Percentiles rank a stretch among this genome's conserved stretches.
phyloP scores from a whole-genome alignment of 2,329 filamentous ascomycete species.

The Calonectria multiphialidica region DNA sequence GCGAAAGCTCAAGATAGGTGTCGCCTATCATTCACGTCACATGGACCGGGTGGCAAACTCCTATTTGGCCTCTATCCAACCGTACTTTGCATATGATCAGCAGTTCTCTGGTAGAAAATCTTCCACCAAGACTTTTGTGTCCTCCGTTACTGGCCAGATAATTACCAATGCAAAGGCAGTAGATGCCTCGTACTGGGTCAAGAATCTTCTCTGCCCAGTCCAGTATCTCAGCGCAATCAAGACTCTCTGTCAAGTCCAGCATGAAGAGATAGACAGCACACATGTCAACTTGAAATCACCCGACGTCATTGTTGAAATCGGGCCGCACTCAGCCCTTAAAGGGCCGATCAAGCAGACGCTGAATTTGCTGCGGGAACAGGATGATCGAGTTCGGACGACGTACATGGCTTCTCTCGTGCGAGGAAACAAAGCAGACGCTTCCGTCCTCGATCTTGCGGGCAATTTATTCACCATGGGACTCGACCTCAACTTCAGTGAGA shows the following conservation, averaged over 20 bases:
- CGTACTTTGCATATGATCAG: neutral
- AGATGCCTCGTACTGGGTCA: neutral
- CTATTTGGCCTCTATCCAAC: neutral
- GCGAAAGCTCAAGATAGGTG: conserved; percentile 29
- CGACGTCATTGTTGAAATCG: neutral
- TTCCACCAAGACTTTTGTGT: neutral
- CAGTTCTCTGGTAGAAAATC: neutral
- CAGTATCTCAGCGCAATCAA: neutral
- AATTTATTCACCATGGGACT: neutral
- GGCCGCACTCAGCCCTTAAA: neutral
- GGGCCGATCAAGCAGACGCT: neutral
- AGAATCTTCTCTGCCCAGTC: neutral
- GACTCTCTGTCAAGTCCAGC: neutral
- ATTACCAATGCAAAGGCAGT: neutral
- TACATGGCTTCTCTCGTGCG: neutral
- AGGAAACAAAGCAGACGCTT: neutral
- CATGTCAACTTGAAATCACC: neutral
- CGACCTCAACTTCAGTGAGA: neutral
- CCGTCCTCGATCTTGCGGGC: neutral
- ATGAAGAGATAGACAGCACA: neutral
- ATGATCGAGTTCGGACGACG: neutral
- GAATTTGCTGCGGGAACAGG: neutral
- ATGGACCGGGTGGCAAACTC: conserved; percentile 17
- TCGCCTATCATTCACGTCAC: conserved; percentile 22
- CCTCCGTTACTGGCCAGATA: neutral